These are phyloP conservation scores for Nitzschia sp. DNA, from an alignment of 108 stramenopile genomes.

Conservation along the genomic window DNA sequence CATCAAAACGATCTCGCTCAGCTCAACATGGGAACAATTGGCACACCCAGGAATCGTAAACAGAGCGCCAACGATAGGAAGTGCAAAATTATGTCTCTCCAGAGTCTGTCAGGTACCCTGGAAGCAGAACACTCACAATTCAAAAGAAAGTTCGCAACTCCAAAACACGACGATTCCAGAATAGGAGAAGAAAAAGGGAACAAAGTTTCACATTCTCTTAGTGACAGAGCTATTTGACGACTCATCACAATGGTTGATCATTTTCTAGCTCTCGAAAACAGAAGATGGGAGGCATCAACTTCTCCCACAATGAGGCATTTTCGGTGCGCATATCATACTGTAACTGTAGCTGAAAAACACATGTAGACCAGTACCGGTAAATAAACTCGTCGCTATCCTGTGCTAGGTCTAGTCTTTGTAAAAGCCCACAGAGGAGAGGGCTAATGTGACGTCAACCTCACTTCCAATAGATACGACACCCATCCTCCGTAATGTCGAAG, in stretches of 20 bases:
- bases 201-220: background rate
- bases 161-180: background rate
- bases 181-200: background rate
- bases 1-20: background rate
- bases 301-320: no score
- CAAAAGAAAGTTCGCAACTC: background rate
- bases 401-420: constrained; percentile 28
- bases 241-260: no score
- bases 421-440: constrained; percentile 55
- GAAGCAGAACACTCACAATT: background rate
- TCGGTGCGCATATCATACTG: background rate
- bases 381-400: background rate
- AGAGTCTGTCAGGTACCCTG: background rate
- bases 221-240: background rate
- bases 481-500: constrained; percentile 40
- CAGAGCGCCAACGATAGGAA: no score
- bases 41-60: no score
- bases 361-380: no score
- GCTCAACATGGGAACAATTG: background rate
- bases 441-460: constrained; percentile 57
- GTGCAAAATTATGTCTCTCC: background rate
- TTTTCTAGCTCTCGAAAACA: background rate
- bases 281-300: background rate
- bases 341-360: no score
- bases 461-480: constrained; percentile 75